Conservation (phyloP, 495 filamentous ascomycete genomes). For the Annulohypoxylon maeteangense region DNA sequence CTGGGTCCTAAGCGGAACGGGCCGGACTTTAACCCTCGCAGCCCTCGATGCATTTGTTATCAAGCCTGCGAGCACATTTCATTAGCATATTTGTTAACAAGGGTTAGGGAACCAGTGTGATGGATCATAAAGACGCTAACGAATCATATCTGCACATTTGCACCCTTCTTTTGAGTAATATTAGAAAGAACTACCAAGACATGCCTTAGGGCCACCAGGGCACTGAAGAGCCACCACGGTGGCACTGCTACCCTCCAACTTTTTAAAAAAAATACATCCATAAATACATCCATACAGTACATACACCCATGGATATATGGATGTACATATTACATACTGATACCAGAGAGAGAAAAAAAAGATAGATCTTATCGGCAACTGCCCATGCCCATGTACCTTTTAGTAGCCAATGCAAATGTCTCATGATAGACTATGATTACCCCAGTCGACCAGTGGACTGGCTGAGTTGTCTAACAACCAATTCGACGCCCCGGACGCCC, state of each 20-base stretch:
- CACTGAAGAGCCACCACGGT: slow-evolving; percentile 31
- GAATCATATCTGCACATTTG: slow-evolving; percentile 12
- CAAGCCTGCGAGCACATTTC: no score
- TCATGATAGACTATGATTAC: slow-evolving; percentile 24
- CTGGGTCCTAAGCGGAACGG: slow-evolving; percentile 34
- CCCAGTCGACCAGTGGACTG: neutral
- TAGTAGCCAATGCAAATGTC: slow-evolving; percentile 35
- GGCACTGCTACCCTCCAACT: slow-evolving; percentile 40
- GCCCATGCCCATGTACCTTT: neutral
- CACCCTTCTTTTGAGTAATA: no score
- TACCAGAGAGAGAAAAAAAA: slow-evolving; percentile 19
- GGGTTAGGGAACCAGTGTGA: slow-evolving; percentile 12
- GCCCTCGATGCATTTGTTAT: slow-evolving; percentile 20
- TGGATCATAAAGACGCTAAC: slow-evolving; percentile 12
- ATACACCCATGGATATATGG: no score
- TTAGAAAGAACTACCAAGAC: neutral
- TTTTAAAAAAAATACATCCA: neutral
- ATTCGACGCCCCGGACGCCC: slow-evolving; percentile 3
- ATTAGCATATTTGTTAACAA: no score
- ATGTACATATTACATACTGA: neutral
- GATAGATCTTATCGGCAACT: slow-evolving; percentile 40
- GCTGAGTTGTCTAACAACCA: slow-evolving; percentile 24
- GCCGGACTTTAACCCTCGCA: slow-evolving; percentile 16
- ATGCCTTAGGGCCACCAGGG: neutral
- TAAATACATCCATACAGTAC: neutral